These are phyloP conservation scores for Xenoacremonium recifei DNA, from an alignment of 2,329 filamentous ascomycete species.

Conservation along the genomic window DNA sequence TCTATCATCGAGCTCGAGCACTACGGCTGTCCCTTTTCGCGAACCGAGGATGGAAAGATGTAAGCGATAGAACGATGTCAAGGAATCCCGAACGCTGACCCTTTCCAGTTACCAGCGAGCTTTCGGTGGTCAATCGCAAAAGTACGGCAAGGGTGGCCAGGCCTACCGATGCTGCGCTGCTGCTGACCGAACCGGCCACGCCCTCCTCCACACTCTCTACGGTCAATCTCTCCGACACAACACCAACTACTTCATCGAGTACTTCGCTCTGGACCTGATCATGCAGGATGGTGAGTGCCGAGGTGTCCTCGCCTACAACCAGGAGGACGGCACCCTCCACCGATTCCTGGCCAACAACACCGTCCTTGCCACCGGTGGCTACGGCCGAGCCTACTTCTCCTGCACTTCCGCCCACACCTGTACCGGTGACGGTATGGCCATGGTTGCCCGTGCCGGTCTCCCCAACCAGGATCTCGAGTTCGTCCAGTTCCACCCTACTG, in stretches of 20 bases:
- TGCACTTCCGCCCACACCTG: conserved; percentile 98
- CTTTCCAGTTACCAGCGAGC: conserved; percentile 82
- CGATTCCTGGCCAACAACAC: conserved; percentile 97
- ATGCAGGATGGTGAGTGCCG: conserved; percentile 98
- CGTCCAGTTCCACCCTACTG: conserved; percentile 98
- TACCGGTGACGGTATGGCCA: conserved; percentile 98
- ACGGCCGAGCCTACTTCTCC: conserved; percentile 96
- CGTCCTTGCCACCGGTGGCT: conserved; percentile 93
- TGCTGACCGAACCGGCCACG: conserved; percentile 94
- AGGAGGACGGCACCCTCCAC: conserved; percentile 97
- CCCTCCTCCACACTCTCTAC: conserved; percentile 96
- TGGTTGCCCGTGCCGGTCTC: conserved; percentile 96
- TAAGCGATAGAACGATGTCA: conserved; percentile 38
- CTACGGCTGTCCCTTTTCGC: conserved; percentile 94
- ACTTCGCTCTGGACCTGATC: conserved; percentile 93
- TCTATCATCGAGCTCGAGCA: conserved; percentile 95
- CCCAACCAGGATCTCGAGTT: conserved; percentile 99
- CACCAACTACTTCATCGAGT: conserved; percentile 99
- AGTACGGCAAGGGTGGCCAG: conserved; percentile 95
- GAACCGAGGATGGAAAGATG: conserved; percentile 96
- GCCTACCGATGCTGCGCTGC: conserved; percentile 97
- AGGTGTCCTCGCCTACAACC: conserved; percentile 96
- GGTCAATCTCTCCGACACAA: conserved; percentile 96
- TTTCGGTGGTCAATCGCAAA: conserved; percentile 94
- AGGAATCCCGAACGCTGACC: neutral